Evolutionary conservation across 2,329 filamentous ascomycete genomes (phyloP).

Genomic region (Ophiostoma sp.): DNA sequence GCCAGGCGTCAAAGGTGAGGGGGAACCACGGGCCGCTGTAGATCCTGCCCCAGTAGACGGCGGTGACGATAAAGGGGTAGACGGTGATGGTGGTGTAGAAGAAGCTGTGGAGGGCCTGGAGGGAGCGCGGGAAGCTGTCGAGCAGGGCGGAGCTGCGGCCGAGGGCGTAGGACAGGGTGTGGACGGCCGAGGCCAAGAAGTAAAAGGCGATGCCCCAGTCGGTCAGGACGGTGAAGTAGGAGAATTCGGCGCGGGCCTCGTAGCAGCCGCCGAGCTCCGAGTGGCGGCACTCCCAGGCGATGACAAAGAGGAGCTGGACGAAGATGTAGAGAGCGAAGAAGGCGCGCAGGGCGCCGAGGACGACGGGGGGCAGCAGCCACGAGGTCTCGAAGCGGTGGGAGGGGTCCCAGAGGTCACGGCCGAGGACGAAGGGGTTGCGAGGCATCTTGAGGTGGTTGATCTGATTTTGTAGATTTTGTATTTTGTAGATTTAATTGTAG

Average conservation of each 20-base stretch:
- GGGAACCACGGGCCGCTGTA: constrained; percentile 50
- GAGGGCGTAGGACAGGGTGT: constrained; percentile 63
- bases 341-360: constrained; percentile 55
- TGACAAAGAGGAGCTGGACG: constrained; percentile 61
- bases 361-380: constrained; percentile 66
- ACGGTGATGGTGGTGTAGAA: constrained; percentile 59
- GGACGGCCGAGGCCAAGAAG: constrained; percentile 59
- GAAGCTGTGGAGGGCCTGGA: constrained; percentile 61
- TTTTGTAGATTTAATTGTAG: neutral
- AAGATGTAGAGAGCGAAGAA: constrained; percentile 63
- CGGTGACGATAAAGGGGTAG: constrained; percentile 63
- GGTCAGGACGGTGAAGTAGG: constrained; percentile 75
- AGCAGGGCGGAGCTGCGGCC: constrained; percentile 47
- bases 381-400: constrained; percentile 70
- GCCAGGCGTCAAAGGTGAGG: constrained; percentile 52
- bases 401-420: constrained; percentile 46
- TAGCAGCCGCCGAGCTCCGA: constrained; percentile 40
- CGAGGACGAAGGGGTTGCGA: constrained; percentile 36
- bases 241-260: constrained; percentile 56
- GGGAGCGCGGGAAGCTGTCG: constrained; percentile 52
- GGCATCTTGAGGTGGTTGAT: constrained; percentile 20
- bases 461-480: neutral
- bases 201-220: constrained; percentile 84
- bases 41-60: constrained; percentile 64
- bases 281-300: constrained; percentile 60